Evolutionary conservation across 495 filamentous ascomycete species (phyloP).

Genomic region (Amniculicola lignicola): DNA sequence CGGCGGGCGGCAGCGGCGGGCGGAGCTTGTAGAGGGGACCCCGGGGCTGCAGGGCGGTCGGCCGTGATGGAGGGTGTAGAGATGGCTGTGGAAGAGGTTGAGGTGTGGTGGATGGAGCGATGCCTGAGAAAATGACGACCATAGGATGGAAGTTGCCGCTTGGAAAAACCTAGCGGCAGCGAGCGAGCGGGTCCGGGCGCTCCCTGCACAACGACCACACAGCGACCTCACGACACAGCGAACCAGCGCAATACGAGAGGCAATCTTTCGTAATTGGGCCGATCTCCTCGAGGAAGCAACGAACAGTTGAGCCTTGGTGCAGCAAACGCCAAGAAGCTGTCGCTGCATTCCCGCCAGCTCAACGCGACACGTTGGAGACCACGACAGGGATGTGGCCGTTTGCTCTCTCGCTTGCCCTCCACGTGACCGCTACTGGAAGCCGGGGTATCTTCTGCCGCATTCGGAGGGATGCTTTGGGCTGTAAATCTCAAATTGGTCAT

Average conservation of each 20-base stretch:
- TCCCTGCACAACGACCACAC: neutral
- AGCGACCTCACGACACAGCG: neutral
- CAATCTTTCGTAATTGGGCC: too few relatives aligned
- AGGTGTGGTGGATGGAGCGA: conserved; percentile 6
- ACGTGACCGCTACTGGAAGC: conserved; percentile 2
- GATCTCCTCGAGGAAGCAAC: too few relatives aligned
- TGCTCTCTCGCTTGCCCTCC: neutral
- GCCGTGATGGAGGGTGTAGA: conserved; percentile 13
- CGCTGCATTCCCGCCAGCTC: conserved; percentile 11
- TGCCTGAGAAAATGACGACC: conserved; percentile 30
- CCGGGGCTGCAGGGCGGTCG: conserved; percentile 5
- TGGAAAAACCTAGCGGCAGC: too few relatives aligned
- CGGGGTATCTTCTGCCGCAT: too few relatives aligned
- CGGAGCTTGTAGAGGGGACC: neutral
- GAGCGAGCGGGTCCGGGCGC: too few relatives aligned
- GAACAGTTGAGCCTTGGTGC: too few relatives aligned
- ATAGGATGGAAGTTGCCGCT: conserved; percentile 17
- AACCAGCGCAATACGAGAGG: too few relatives aligned
- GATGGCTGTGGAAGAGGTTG: conserved; percentile 9
- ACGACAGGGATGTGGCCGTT: neutral
- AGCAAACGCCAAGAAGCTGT: too few relatives aligned
- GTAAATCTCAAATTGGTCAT: too few relatives aligned
- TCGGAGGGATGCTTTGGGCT: too few relatives aligned
- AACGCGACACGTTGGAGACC: conserved; percentile 4
- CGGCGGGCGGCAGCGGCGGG: neutral